Evolutionary conservation across 2,329 filamentous ascomycete genomes (phyloP), one percentile per base, ranked within the genome.

Genomic region (Epichloe scottii): DNA sequence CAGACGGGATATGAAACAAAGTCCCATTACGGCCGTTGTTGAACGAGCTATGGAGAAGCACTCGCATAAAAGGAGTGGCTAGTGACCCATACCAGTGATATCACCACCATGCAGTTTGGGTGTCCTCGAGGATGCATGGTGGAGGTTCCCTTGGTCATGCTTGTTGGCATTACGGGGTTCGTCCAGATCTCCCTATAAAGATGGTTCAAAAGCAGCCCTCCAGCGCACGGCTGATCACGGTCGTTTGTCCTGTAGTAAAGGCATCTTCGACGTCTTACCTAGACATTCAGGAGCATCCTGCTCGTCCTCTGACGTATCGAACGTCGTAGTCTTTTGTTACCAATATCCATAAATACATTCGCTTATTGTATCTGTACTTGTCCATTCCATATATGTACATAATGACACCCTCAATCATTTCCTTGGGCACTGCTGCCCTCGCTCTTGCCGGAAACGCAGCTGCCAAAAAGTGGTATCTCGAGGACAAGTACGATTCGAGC

Each of bases 281-380:
- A 7, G 37, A 19, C 46, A 41, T 48, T 41, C 37, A 48, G 42
- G 47, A 49, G 47, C 39, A 42, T 43, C 23, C 60, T 33, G 65
- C 66, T 70, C 65, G 61, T 66, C 62, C 63, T 62, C 60, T 64
- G 71, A 70, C 26, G 26, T 26, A 8, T 64, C 60, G 62, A 54
- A 68, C 70, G 70, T 72, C 71, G 61, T 43, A 68, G 60, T 56
- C 69, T 65, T 53, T 72, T 69, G 54, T 67, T 69, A 14, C 39
- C 34, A 7, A 19, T 50, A 30, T 52, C 40, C 35, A 26, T 53
- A 40, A 55, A 52, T 52, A 54, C 55, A 57, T 51, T 57, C 60
- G 54, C 62, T 61, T 51, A 30, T 10, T 4, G 26, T 30, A 4
- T 30, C 26, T 10, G 8, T 11, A 30, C 26, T 30, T 4, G 8